Evolutionary conservation across 148 eudicot genomes (phyloP).

Genomic region (Camellia granthamiana): DNA sequence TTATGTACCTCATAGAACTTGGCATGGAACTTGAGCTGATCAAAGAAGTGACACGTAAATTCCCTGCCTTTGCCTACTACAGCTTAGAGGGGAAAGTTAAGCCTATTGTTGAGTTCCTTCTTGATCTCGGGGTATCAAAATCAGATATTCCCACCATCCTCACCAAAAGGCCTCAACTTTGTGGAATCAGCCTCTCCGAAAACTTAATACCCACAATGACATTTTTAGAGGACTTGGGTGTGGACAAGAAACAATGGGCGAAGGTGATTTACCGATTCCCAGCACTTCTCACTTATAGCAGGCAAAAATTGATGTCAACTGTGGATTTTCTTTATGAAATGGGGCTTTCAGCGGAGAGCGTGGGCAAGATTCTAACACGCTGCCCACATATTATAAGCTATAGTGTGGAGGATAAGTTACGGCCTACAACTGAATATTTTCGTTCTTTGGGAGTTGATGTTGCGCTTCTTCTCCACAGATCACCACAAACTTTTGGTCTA

Average conservation of each 20-base stretch:
- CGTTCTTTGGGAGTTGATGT: slow-evolving; percentile 52
- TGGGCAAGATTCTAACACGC: slow-evolving; percentile 66
- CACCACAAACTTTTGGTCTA: slow-evolving; percentile 66
- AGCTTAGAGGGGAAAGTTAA: slow-evolving; percentile 80
- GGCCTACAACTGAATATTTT: slow-evolving; percentile 71
- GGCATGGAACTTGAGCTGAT: slow-evolving; percentile 73
- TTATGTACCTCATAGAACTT: slow-evolving; percentile 63
- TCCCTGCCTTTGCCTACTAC: slow-evolving; percentile 84
- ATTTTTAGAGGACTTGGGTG: slow-evolving; percentile 65
- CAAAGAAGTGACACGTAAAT: slow-evolving; percentile 56
- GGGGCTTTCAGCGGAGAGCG: slow-evolving; percentile 64
- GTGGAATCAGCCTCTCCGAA: slow-evolving; percentile 76
- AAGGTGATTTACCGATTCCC: slow-evolving; percentile 79
- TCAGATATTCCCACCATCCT: slow-evolving; percentile 66
- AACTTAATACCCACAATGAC: slow-evolving; percentile 84
- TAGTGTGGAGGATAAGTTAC: slow-evolving; percentile 74
- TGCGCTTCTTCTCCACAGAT: slow-evolving; percentile 45
- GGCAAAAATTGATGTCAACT: slow-evolving; percentile 57
- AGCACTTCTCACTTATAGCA: slow-evolving; percentile 76
- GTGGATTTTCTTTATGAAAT: slow-evolving; percentile 76
- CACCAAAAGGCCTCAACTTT: slow-evolving; percentile 74
- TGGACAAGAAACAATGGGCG: slow-evolving; percentile 77
- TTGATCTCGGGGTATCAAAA: slow-evolving; percentile 71
- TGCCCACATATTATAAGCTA: slow-evolving; percentile 74
- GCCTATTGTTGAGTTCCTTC: slow-evolving; percentile 78